phyloP scores from a whole-genome alignment of 352 stramenopile species.

The Phytophthora megakarya region DNA sequence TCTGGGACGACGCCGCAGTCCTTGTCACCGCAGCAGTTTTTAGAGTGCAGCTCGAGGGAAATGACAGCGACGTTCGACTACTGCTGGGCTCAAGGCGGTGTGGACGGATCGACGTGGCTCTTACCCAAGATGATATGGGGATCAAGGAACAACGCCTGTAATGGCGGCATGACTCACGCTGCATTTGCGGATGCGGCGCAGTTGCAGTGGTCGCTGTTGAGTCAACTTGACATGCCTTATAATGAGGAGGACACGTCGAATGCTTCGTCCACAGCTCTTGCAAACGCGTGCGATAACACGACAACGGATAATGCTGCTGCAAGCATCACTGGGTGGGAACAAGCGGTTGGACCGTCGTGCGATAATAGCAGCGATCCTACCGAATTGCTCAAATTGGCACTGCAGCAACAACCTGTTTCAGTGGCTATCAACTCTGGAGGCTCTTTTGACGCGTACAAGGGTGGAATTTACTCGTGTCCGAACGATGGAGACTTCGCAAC shows the following conservation, averaged over 20 bases:
- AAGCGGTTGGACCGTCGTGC: constrained; percentile 68
- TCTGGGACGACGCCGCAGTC: constrained; percentile 47
- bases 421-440: constrained; percentile 81
- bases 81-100: constrained; percentile 64
- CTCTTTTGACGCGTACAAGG: constrained; percentile 82
- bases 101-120: constrained; percentile 61
- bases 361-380: constrained; percentile 52
- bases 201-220: constrained; percentile 58
- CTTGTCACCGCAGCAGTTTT: constrained; percentile 80
- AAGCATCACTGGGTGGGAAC: constrained; percentile 70
- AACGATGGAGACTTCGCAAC: constrained; percentile 72
- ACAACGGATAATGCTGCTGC: constrained; percentile 48
- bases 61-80: constrained; percentile 81
- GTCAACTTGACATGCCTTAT: constrained; percentile 69
- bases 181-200: constrained; percentile 67
- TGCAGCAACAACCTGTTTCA: constrained; percentile 76
- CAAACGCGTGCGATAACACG: constrained; percentile 49
- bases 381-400: constrained; percentile 65
- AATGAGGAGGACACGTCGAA: constrained; percentile 52
- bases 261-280: constrained; percentile 23
- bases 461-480: constrained; percentile 71
- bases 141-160: constrained; percentile 71
- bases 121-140: constrained; percentile 71
- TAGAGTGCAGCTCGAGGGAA: constrained; percentile 72
- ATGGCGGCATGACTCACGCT: constrained; percentile 78